Percentiles rank a stretch among this genome's conserved stretches.
Evolutionary conservation across 257 asterid genomes (phyloP).

Genomic region (Capsicum pubescens): DNA sequence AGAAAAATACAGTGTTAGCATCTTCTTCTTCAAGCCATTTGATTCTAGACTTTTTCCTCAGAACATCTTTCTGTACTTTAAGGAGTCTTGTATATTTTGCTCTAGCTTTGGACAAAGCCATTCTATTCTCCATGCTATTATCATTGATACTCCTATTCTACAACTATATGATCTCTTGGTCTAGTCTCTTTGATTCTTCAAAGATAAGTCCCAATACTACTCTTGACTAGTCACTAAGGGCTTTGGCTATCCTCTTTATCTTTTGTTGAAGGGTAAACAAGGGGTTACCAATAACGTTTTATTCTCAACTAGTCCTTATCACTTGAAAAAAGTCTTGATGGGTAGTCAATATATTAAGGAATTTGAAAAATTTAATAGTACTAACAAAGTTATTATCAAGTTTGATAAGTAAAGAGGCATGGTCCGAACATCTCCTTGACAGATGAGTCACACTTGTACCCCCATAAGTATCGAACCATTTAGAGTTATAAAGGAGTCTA

Average conservation of each 20-base stretch:
- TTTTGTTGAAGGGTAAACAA: neutral
- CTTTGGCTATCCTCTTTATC: neutral
- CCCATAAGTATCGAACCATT: too few species aligned
- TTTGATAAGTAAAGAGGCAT: too few species aligned
- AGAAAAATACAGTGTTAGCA: neutral
- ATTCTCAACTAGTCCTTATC: neutral
- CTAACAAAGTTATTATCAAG: too few species aligned
- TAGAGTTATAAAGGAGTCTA: neutral
- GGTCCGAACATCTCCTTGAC: too few species aligned
- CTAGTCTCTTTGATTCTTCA: neutral
- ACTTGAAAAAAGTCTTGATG: neutral
- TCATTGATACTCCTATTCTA: neutral
- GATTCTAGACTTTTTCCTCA: neutral
- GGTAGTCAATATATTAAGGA: neutral
- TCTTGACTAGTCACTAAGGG: neutral
- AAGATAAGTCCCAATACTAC: neutral
- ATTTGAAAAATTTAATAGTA: too few species aligned
- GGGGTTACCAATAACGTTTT: neutral
- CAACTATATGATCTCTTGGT: neutral
- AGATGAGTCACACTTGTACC: too few species aligned
- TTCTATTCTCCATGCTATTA: neutral
- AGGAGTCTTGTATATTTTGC: neutral
- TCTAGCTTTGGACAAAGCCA: neutral
- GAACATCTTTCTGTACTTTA: neutral
- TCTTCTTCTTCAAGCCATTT: neutral